Base-by-base conservation (phyloP, 371 early-diverging fungal genomes). In the Mucor sp. region DNA sequence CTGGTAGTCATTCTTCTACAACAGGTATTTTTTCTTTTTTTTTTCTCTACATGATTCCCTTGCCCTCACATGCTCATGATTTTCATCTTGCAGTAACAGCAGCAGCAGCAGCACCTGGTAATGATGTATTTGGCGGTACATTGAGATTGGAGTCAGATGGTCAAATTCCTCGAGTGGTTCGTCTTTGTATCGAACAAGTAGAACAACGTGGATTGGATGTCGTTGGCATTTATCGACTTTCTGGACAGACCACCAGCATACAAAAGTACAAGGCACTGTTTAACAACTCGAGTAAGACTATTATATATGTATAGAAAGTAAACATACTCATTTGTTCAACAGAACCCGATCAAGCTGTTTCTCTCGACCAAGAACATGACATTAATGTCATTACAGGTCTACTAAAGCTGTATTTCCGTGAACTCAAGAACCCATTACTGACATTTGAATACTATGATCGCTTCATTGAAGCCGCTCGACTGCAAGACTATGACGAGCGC, bases 201-300 rank as follows among this genome's bases (percentile, higher is more conserved):
- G 91, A 94, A 60, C 64, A 74, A 23, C 72, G 91, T 62, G 91
- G 89, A 9, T 61, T 89, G 65, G 72, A 76, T 27, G 79, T 83
- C 4, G 89, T 91, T 58, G 94, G 94, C n/a, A 92, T 94, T 30
- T 94, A 94, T 70, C 86, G 94, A 39, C 71, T 94, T 21, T 91
- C 91, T 14, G 94, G 94, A 14, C 92, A 89, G 50, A 81, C 89
- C 8, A 80, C 92, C 0, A 81, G 86, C 53, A 86, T 93, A 53
- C 88, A 89, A 63, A 90, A 89, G 66, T 71, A 90, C 53, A 80
- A 85, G 66, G 57, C 74, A 3, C 74, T 69, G 43, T 87, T 87
- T 67, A 91, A 93, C 69, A 68, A 6, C 6, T 30, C 80, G 12
- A 68, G 90, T 80, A 69, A 63, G 78, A 50, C 6, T 6, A 30